Conservation (phyloP, 805 yeast species). For the Clavispora fructus region DNA sequence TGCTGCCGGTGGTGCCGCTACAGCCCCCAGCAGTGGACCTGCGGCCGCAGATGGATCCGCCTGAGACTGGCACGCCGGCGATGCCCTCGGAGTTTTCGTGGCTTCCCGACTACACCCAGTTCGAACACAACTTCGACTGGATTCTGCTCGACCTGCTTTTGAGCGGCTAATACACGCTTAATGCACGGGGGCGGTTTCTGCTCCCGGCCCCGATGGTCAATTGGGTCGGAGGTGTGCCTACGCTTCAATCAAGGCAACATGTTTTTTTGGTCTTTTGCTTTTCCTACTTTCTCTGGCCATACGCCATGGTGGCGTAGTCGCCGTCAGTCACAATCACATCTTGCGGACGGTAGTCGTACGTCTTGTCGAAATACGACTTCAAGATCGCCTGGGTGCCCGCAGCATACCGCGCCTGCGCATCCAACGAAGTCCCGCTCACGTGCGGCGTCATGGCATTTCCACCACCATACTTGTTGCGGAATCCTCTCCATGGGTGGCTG, state of each 20-base stretch:
- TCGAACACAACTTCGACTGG: not conserved
- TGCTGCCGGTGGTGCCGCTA: not conserved
- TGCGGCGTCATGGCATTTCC: conserved; percentile 88
- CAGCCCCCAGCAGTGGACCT: not conserved
- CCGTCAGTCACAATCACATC: conserved; percentile 71
- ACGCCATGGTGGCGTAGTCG: conserved; percentile 66
- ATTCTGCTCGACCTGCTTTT: not conserved
- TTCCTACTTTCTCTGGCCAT: conserved; percentile 43
- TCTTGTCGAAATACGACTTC: conserved; percentile 55
- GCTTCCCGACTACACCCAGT: not conserved
- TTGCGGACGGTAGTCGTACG: conserved; percentile 66
- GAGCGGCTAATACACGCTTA: not conserved
- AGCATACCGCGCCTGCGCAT: conserved; percentile 74
- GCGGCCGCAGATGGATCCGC: not conserved
- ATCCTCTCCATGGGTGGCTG: conserved; percentile 71
- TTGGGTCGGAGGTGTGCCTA: too few relatives aligned
- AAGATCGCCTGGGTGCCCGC: conserved; percentile 63
- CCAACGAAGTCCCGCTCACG: conserved; percentile 72
- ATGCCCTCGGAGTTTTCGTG: not conserved
- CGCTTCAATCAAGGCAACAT: too few relatives aligned
- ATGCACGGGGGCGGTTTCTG: too few relatives aligned
- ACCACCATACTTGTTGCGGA: conserved; percentile 54
- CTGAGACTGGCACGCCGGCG: not conserved
- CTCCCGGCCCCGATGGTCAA: too few relatives aligned
- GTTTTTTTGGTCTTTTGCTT: not conserved